These are phyloP conservation scores for Pelargonium cotyledonis DNA, from an alignment of 441 rosid species.

Conservation along the genomic window DNA sequence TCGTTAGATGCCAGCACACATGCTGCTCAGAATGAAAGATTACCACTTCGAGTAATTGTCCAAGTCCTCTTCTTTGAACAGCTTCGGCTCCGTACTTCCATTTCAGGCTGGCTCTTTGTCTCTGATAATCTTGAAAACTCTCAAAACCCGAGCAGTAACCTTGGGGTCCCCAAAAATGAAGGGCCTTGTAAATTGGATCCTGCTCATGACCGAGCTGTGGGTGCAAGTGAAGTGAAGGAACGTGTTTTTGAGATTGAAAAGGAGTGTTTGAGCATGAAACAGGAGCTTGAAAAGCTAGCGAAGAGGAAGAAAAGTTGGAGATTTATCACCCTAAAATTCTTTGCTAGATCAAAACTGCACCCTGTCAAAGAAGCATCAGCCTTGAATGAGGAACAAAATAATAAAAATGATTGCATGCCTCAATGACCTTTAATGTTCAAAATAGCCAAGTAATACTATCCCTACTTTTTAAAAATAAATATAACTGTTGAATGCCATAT, in stretches of 20 bases:
- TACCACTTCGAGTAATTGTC: conserved; percentile 55
- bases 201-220: conserved; percentile 18
- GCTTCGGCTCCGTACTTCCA: conserved; percentile 69
- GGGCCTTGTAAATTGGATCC: not conserved
- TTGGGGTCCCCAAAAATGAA: conserved; percentile 35
- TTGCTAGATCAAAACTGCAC: conserved; percentile 37
- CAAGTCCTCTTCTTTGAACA: conserved; percentile 63
- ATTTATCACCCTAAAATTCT: conserved; percentile 22
- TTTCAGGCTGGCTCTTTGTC: conserved; percentile 61
- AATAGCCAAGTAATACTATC: not conserved
- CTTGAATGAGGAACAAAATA: conserved; percentile 18
- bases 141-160: conserved; percentile 32
- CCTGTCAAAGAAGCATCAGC: conserved; percentile 34
- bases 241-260: conserved; percentile 71
- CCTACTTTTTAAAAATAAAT: not conserved
- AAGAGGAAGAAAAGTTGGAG: conserved; percentile 63
- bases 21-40: conserved; percentile 90
- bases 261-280: conserved; percentile 69
- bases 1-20: conserved; percentile 89
- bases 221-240: conserved; percentile 44
- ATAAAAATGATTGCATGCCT: conserved; percentile 20
- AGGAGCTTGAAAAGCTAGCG: conserved; percentile 62
- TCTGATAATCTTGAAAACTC: conserved; percentile 52
- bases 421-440: conserved; percentile 15
- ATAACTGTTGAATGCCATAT: conserved; percentile 5